phyloP scores from a whole-genome alignment of 2,329 filamentous ascomycete species.

The Xylaria sp. region DNA sequence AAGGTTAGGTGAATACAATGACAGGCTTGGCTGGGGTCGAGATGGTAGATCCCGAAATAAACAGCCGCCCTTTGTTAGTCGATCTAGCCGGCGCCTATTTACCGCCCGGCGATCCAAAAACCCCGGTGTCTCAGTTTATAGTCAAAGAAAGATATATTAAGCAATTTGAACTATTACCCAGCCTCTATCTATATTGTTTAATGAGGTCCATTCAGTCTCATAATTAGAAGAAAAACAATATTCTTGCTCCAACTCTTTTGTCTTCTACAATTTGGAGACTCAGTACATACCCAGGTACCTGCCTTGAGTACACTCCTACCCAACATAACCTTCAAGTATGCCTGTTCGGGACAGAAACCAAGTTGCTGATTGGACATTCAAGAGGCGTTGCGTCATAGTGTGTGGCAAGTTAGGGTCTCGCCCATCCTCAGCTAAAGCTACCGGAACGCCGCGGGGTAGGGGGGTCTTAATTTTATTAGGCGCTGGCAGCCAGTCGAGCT shows the following conservation, averaged over 20 bases:
- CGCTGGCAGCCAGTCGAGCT: slow-evolving; percentile 28
- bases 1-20: not conserved
- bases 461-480: not conserved
- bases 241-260: not conserved
- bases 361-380: slow-evolving; percentile 40
- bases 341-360: slow-evolving; percentile 40
- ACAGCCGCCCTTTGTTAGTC: not conserved
- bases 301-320: too few species aligned
- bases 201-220: not conserved
- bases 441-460: not conserved
- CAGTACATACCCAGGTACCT: not conserved
- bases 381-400: slow-evolving; percentile 28
- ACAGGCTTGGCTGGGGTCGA: slow-evolving; percentile 10
- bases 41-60: not conserved
- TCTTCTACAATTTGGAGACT: not conserved
- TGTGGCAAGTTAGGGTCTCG: not conserved
- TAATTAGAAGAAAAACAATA: not conserved
- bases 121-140: not conserved
- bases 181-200: not conserved
- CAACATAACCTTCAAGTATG: slow-evolving; percentile 31
- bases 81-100: slow-evolving; percentile 33
- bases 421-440: not conserved
- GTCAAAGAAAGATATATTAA: not conserved
- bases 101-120: slow-evolving; percentile 15
- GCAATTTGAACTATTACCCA: not conserved